phyloP scores from a whole-genome alignment of 257 asterid genomes.

The Solanum okadae region DNA sequence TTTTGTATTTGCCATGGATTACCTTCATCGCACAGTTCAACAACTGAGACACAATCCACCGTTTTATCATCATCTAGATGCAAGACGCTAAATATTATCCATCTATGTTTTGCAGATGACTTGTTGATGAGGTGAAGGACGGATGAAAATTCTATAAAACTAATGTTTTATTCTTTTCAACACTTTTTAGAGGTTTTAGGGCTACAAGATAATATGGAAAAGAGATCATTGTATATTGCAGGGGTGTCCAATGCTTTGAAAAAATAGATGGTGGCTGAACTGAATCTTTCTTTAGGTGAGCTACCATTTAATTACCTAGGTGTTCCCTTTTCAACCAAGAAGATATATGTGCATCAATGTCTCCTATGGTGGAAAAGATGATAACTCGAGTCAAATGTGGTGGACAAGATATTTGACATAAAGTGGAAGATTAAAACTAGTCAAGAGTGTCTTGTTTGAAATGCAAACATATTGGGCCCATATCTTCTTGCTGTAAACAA shows the following conservation, averaged over 20 bases:
- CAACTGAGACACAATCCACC: neutral
- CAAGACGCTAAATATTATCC: neutral
- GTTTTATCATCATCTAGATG: neutral
- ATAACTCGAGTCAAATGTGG: neutral
- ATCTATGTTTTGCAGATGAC: neutral
- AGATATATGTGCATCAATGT: neutral
- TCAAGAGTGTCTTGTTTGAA: neutral
- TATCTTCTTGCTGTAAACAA: neutral
- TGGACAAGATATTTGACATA: neutral
- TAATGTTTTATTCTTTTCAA: neutral
- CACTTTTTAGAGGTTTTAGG: neutral
- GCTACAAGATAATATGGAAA: neutral
- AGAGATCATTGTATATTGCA: too few relatives aligned
- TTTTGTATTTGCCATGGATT: neutral
- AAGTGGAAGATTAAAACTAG: neutral
- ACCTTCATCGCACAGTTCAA: neutral
- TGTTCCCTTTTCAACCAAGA: neutral
- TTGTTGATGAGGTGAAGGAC: neutral
- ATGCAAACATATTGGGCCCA: neutral
- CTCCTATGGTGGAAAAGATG: neutral
- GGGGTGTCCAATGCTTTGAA: neutral
- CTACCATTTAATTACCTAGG: neutral
- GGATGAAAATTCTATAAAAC: neutral
- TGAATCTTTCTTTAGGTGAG: neutral
- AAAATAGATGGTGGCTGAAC: neutral